Evolutionary conservation across 257 asterid species (phyloP).

Genomic region (Nicotiana benthamiana): DNA sequence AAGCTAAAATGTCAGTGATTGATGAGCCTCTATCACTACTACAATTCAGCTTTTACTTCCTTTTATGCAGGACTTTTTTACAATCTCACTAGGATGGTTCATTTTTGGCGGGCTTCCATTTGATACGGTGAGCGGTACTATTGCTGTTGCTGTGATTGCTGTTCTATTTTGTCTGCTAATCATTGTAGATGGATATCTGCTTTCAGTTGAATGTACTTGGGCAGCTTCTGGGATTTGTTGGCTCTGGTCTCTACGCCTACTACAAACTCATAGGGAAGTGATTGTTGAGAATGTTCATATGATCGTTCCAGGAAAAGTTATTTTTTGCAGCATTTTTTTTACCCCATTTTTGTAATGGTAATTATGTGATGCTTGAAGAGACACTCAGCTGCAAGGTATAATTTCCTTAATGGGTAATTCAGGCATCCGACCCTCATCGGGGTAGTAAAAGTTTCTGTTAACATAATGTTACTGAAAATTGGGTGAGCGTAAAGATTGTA

Average conservation of each 20-base stretch:
- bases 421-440: background rate
- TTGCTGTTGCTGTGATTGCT: background rate
- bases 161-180: background rate
- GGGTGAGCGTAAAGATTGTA: background rate
- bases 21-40: background rate
- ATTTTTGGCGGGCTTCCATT: constrained; percentile 90
- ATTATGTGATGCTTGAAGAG: constrained; percentile 8
- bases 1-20: background rate
- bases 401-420: background rate
- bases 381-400: constrained; percentile 7
- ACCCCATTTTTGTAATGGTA: background rate
- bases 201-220: constrained; percentile 77
- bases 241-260: constrained; percentile 74
- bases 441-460: background rate
- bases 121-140: constrained; percentile 54
- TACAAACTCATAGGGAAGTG: constrained; percentile 62
- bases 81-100: constrained; percentile 78
- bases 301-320: background rate
- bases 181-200: background rate
- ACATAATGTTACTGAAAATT: background rate
- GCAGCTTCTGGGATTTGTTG: constrained; percentile 69
- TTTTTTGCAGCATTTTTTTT: constrained; percentile 1
- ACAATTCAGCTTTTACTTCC: background rate
- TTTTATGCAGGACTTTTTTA: constrained; percentile 66
- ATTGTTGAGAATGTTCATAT: constrained; percentile 6